Evolutionary conservation across 768 basidiomycete genomes (phyloP).

Genomic region (Pleurotus tuoliensis): DNA sequence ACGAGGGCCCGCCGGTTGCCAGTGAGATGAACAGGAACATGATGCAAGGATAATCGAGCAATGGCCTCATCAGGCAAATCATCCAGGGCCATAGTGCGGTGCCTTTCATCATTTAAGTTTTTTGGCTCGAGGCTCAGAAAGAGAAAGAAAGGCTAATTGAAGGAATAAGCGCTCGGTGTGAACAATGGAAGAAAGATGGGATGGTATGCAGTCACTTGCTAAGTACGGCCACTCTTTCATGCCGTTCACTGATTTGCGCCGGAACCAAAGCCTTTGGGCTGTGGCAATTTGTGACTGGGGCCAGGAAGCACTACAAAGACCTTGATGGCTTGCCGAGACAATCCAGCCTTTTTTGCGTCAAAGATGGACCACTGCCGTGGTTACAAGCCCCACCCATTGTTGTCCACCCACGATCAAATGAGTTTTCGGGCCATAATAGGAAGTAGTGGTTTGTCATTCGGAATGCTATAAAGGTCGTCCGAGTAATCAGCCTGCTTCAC

Average conservation of each 20-base stretch:
- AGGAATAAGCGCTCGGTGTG: background rate
- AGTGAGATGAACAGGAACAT: no score
- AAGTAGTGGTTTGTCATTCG: slow-evolving; percentile 4
- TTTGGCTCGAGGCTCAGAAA: no score
- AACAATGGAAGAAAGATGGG: background rate
- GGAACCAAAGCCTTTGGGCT: background rate
- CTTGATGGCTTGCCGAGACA: background rate
- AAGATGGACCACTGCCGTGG: background rate
- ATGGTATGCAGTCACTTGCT: background rate
- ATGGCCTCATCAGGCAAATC: no score
- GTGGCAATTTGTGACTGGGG: background rate
- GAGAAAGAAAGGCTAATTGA: background rate
- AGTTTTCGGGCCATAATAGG: background rate
- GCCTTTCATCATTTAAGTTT: no score
- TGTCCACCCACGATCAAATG: slow-evolving; percentile 2
- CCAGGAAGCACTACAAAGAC: background rate
- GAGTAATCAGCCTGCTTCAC: background rate
- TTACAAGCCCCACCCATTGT: slow-evolving; percentile 4
- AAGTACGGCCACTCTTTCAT: background rate
- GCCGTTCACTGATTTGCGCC: background rate
- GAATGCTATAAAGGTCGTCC: background rate
- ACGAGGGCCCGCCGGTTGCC: no score
- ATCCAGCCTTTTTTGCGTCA: background rate
- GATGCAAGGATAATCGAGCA: no score
- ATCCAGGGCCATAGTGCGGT: no score